These are phyloP conservation scores for Dalbergia cochinchinensis DNA, from an alignment of 306 rosid genomes.

Conservation along the genomic window DNA sequence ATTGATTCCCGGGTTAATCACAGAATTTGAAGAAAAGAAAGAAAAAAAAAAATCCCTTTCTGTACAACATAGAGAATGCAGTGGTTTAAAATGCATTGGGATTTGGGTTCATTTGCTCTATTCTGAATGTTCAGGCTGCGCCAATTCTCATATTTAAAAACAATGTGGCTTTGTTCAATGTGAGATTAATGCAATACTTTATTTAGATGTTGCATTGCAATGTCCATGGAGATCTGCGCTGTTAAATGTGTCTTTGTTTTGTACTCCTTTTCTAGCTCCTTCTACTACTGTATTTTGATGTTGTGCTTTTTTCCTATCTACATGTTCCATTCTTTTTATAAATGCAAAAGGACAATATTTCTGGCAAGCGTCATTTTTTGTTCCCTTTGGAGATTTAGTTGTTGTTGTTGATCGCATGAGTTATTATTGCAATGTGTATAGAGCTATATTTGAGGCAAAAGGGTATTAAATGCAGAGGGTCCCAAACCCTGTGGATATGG, in stretches of 20 bases:
- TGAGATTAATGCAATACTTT: background rate
- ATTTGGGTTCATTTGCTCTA: constrained; percentile 41
- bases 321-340: constrained; percentile 23
- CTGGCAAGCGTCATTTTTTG: constrained; percentile 39
- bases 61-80: background rate
- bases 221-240: constrained; percentile 55
- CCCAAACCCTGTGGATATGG: constrained; percentile 41
- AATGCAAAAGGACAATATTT: constrained; percentile 35
- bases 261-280: background rate
- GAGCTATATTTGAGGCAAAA: constrained; percentile 26
- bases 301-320: background rate
- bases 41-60: background rate
- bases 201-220: background rate
- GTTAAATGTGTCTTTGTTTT: constrained; percentile 10
- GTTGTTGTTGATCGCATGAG: constrained; percentile 1
- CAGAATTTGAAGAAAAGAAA: constrained; percentile 12
- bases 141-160: constrained; percentile 17
- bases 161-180: constrained; percentile 7
- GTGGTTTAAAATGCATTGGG: constrained; percentile 44
- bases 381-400: background rate
- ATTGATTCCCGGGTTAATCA: constrained; percentile 29
- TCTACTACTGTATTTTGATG: background rate
- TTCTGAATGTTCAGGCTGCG: constrained; percentile 37
- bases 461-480: constrained; percentile 45
- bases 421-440: constrained; percentile 32